A percentile compares a stretch with the other conserved stretches of the same genome.
Evolutionary conservation across 495 filamentous ascomycete genomes (phyloP).

Genomic region (Ramalina peruviana): DNA sequence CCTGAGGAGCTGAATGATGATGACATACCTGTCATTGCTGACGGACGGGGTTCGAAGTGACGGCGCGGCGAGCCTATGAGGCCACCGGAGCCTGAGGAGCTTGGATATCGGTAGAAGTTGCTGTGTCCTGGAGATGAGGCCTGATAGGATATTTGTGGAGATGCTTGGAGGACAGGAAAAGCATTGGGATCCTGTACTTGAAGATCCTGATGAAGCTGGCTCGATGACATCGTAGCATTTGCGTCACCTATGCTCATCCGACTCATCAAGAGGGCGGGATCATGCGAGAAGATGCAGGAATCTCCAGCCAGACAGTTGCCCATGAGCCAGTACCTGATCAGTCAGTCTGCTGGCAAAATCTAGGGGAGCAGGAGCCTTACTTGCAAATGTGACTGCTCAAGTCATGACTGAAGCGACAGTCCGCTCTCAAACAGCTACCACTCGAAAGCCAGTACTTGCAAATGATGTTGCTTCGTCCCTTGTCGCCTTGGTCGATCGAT

Average conservation of each 20-base stretch:
- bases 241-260: constrained; percentile 50
- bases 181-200: constrained; percentile 77
- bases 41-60: constrained; percentile 12
- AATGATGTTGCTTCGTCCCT: constrained; percentile 58
- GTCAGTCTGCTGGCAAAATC: constrained; percentile 9
- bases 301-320: constrained; percentile 92
- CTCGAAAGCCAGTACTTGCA: constrained; percentile 94
- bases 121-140: constrained; percentile 15
- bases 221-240: constrained; percentile 36
- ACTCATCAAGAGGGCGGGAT: constrained; percentile 68
- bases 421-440: constrained; percentile 82
- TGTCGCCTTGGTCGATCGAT: constrained; percentile 56
- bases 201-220: constrained; percentile 46
- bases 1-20: constrained; percentile 7
- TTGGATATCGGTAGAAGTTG: constrained; percentile 14
- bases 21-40: constrained; percentile 13
- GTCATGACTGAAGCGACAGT: constrained; percentile 96
- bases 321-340: constrained; percentile 78
- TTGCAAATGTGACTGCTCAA: constrained; percentile 95
- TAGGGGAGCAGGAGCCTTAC: constrained; percentile 38
- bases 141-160: constrained; percentile 49
- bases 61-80: constrained; percentile 12
- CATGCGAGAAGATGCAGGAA: constrained; percentile 94
- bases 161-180: constrained; percentile 69
- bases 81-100: constrained; percentile 11